phyloP scores from a whole-genome alignment of 805 yeast genomes.

The Hyphopichia homilentoma region DNA sequence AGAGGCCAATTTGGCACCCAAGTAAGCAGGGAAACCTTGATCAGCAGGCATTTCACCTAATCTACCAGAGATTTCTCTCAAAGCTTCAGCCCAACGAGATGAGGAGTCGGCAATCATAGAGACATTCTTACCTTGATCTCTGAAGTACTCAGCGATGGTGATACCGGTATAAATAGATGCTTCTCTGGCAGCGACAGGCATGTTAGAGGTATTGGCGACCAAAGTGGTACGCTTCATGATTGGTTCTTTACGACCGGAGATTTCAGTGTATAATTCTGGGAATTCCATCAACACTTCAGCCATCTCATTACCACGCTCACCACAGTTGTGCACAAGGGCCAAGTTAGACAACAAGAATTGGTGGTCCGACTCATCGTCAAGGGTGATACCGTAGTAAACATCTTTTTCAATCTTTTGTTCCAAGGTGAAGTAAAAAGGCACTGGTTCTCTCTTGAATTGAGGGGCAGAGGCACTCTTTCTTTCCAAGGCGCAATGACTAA shows the following conservation, averaged over 20 bases:
- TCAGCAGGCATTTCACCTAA: slow-evolving; percentile 99
- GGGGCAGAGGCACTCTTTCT: slow-evolving; percentile 12
- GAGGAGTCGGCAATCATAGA: slow-evolving; percentile 99
- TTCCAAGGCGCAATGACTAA: slow-evolving; percentile 19
- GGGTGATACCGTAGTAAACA: slow-evolving; percentile 43
- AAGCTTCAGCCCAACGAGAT: slow-evolving; percentile 99
- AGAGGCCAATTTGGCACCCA: slow-evolving; percentile 98
- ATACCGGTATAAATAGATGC: slow-evolving; percentile 99
- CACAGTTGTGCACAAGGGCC: slow-evolving; percentile 44
- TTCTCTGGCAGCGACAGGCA: slow-evolving; percentile 99
- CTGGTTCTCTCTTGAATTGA: slow-evolving; percentile 15
- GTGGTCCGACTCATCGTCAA: slow-evolving; percentile 37
- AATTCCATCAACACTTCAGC: slow-evolving; percentile 99
- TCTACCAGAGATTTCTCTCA: slow-evolving; percentile 99
- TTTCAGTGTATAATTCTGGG: slow-evolving; percentile 93
- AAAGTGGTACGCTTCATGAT: slow-evolving; percentile 99
- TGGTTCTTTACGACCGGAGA: slow-evolving; percentile 92
- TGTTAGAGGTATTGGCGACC: slow-evolving; percentile 97
- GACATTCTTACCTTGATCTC: slow-evolving; percentile 99
- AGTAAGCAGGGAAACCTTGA: slow-evolving; percentile 99
- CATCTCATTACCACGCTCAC: slow-evolving; percentile 99
- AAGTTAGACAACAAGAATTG: slow-evolving; percentile 37
- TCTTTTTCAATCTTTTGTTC: slow-evolving; percentile 22
- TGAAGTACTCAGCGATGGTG: slow-evolving; percentile 96
- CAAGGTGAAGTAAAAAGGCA: slow-evolving; percentile 25